Base-by-base conservation (phyloP, 2,329 filamentous ascomycete species). In the Ceratocystis diversiconidia region DNA sequence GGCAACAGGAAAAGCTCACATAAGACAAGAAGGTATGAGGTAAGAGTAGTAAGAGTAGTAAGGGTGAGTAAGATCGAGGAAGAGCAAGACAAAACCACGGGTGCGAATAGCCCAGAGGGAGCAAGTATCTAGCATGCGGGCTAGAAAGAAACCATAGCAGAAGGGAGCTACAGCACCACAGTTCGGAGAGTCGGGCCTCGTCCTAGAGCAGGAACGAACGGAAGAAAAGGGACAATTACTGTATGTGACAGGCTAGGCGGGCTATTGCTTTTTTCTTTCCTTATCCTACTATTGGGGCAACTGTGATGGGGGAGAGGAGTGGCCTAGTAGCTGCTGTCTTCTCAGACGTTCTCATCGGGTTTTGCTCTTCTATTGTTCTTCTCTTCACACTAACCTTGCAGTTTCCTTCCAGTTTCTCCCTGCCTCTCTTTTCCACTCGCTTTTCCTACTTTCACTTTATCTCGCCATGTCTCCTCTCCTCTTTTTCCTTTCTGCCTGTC, bases 141-240 rank as follows among this genome's bases (percentile, higher is more conserved):
- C 25, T 52, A 30, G 22, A 8, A 25, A 57, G 8, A 30, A 57
- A 57, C 7, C 32, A 36, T 17, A 57, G 22, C 22, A 15, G 28
- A 59, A 8, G 3, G 55, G 32, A 59, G 8, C 25, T 19, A 36
- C 28, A 57, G n/a, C n/a, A 19, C 30, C 17, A 59, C 25, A 15
- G 36, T 12, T 41, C 55, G 15, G 55, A 15, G 32, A 59, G 15
- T 59, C 17, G 22, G 48, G 48, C 19, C 52, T 59, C 7, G 28
- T 59, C 32, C 52, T 59, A 59, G 52, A n/a, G 55, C 55, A 36
- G 55, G 55, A 59, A 59, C 28, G 10, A 30, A 36, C 55, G 55
- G 55, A 59, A 19, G 17, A 5, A 17, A 17, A 36, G 17, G 28
- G 28, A 19, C 55, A 52, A 5, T 52, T 15, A 22, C 25, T 52